Conservation (phyloP, 2,329 filamentous ascomycete species). For the Ceratocystis destructans region DNA sequence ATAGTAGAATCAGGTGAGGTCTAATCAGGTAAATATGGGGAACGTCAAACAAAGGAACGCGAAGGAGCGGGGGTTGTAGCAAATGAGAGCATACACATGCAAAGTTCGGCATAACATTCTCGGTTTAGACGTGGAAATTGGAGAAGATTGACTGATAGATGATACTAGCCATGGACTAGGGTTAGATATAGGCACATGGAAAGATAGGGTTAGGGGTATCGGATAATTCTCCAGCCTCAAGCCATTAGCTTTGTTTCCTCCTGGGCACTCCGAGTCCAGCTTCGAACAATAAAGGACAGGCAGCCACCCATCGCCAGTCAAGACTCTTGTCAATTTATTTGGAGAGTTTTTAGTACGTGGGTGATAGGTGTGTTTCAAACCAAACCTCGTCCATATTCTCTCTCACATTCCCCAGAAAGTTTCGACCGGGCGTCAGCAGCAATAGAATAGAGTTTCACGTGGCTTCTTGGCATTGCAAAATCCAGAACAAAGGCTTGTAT, state of each 20-base stretch:
- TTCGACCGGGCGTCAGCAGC: not conserved
- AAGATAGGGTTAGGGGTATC: no score
- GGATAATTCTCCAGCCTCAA: not conserved
- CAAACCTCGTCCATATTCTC: not conserved
- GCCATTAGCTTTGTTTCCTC: not conserved
- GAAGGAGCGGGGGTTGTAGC: no score
- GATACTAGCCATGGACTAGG: no score
- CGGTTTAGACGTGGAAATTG: no score
- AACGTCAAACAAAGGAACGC: no score
- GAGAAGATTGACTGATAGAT: no score
- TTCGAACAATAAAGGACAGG: not conserved
- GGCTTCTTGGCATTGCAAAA: not conserved
- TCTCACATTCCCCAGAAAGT: not conserved
- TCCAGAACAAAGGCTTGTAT: not conserved
- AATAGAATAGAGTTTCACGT: not conserved
- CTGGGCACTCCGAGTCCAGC: not conserved
- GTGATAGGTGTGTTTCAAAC: not conserved
- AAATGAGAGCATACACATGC: no score
- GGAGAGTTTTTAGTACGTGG: no score
- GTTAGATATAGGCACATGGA: no score
- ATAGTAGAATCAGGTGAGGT: no score
- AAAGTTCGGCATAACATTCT: no score
- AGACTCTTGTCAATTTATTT: not conserved
- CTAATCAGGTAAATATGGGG: no score
- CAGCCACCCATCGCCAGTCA: not conserved